These are phyloP conservation scores for Groenewaldozyma auringiensis DNA, from an alignment of 1,139 yeast genomes.

Conservation along the genomic window DNA sequence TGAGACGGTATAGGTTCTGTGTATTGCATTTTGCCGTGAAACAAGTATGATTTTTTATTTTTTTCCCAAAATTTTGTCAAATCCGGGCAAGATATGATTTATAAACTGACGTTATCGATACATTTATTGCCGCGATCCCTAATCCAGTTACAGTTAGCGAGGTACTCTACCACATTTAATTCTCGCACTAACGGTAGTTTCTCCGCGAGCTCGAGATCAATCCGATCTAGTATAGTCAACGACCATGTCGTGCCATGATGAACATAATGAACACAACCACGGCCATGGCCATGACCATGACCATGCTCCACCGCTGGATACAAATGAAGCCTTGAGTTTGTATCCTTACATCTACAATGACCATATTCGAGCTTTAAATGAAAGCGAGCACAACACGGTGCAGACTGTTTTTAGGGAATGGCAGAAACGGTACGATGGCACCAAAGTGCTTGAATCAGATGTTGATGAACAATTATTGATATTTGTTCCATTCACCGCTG, in stretches of 20 bases:
- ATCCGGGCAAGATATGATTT: too few relatives aligned
- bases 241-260: conserved; percentile 14
- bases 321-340: conserved; percentile 62
- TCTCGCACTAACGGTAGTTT: too few relatives aligned
- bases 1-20: conserved; percentile 40
- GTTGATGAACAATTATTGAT: conserved; percentile 75
- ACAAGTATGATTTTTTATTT: too few relatives aligned
- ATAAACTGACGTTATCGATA: too few relatives aligned
- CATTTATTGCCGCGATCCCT: too few relatives aligned
- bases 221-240: too few relatives aligned
- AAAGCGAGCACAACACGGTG: conserved; percentile 44
- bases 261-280: conserved; percentile 32
- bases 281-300: conserved; percentile 31
- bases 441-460: conserved; percentile 55
- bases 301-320: conserved; percentile 63
- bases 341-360: conserved; percentile 53
- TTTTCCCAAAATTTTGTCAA: too few relatives aligned
- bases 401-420: conserved; percentile 45
- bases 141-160: too few relatives aligned
- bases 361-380: conserved; percentile 59
- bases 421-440: conserved; percentile 37
- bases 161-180: too few relatives aligned
- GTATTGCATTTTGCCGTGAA: conserved; percentile 12
- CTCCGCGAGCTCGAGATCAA: too few relatives aligned
- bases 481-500: conserved; percentile 70